These are phyloP conservation scores for Fusarium begoniae DNA, from an alignment of 2,329 filamentous ascomycete species.

Conservation along the genomic window DNA sequence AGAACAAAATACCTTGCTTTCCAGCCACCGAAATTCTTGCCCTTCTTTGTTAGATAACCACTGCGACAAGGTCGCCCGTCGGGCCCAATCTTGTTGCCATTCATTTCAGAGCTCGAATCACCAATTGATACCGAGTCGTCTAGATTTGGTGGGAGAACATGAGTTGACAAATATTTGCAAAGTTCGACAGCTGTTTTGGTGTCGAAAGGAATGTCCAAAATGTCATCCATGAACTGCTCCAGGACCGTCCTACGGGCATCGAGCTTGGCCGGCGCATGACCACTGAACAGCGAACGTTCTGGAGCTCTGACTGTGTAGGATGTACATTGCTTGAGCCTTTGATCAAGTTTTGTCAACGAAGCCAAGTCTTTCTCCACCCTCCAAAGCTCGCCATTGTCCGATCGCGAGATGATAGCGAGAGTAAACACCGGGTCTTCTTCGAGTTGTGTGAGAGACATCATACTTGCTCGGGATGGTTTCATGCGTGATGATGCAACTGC, in stretches of 20 bases:
- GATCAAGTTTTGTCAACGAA: slow-evolving; percentile 83
- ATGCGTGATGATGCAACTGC: slow-evolving; percentile 94
- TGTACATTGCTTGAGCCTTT: slow-evolving; percentile 78
- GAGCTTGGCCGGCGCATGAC: slow-evolving; percentile 92
- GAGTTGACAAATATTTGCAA: slow-evolving; percentile 84
- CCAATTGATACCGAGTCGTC: slow-evolving; percentile 59
- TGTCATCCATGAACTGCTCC: slow-evolving; percentile 84
- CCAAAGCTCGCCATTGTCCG: slow-evolving; percentile 84
- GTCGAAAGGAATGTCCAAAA: slow-evolving; percentile 85
- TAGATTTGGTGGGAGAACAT: slow-evolving; percentile 68
- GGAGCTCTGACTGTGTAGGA: slow-evolving; percentile 80
- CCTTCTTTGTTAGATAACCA: slow-evolving; percentile 94
- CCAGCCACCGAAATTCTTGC: slow-evolving; percentile 99
- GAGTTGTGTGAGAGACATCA: slow-evolving; percentile 79
- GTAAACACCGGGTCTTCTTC: slow-evolving; percentile 97
- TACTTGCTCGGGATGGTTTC: slow-evolving; percentile 87
- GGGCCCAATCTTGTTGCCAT: slow-evolving; percentile 57
- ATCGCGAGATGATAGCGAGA: slow-evolving; percentile 82
- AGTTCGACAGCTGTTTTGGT: slow-evolving; percentile 79
- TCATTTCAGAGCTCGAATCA: slow-evolving; percentile 38
- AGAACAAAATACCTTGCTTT: slow-evolving; percentile 79
- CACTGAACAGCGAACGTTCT: slow-evolving; percentile 86
- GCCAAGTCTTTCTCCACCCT: slow-evolving; percentile 90
- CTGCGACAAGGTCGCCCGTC: slow-evolving; percentile 78
- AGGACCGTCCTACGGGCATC: slow-evolving; percentile 85